These are phyloP conservation scores for Kwoniella europaea DNA, from an alignment of 768 basidiomycete genomes.

Conservation along the genomic window DNA sequence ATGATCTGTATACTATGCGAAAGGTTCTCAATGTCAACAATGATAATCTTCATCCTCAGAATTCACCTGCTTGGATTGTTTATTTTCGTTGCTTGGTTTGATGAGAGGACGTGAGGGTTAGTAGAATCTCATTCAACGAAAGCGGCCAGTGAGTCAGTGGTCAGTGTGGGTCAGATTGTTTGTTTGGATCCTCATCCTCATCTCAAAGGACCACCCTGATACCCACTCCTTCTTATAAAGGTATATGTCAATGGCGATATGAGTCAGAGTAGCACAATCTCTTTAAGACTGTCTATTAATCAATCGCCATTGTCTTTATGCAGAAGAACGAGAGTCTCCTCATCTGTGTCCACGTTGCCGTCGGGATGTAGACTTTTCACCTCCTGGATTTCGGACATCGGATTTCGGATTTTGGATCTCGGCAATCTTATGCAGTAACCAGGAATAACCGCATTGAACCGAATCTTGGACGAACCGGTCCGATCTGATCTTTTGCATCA, in stretches of 20 bases:
- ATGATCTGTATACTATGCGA: not conserved
- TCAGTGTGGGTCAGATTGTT: not conserved
- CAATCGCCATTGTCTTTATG: no score
- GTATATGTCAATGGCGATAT: no score
- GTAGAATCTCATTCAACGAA: constrained; percentile 14
- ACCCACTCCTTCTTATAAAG: no score
- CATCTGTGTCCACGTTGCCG: no score
- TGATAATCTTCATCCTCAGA: not conserved
- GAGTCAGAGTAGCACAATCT: no score
- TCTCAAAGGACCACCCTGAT: no score
- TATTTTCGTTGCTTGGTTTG: not conserved
- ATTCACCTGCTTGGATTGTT: no score
- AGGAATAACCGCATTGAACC: not conserved
- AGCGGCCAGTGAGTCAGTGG: not conserved
- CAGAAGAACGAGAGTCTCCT: no score
- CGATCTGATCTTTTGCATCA: not conserved
- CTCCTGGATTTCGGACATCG: not conserved
- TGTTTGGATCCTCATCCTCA: no score
- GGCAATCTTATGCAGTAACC: no score
- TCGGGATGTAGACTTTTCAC: not conserved
- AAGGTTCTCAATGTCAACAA: not conserved
- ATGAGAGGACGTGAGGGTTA: not conserved
- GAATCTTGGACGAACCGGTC: not conserved
- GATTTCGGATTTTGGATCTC: not conserved
- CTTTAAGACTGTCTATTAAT: no score